Base-by-base conservation (phyloP, 2,329 filamentous ascomycete species). In the Chaetomium olivaceum region DNA sequence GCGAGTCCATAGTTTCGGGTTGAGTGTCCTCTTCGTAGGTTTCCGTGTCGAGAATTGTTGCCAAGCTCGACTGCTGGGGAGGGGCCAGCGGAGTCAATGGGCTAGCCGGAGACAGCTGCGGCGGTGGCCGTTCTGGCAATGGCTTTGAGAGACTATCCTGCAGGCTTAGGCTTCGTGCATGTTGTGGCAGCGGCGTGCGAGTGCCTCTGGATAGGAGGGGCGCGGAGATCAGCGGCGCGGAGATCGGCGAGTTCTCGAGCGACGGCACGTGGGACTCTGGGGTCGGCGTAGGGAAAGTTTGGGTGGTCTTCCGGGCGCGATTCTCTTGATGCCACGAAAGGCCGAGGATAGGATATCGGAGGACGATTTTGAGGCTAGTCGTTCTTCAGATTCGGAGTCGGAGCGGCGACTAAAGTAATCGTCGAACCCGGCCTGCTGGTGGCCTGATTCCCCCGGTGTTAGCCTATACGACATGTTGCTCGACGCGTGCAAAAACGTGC, bases 141-240 rank as follows among this genome's bases (percentile, higher is more conserved):
- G 85, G 85, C 74, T 87, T 87, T 71, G 81, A 80, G 68, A 87
- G 83, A 71, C 84, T 87, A 65, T 83, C 78, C 72, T 85, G 83
- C 58, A 87, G 75, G 69, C 81, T 87, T 74, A 85, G 67, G 70
- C 80, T 83, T 69, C 82, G 79, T 65, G 77, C 84, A 86, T 87
- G 83, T 76, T 83, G 78, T 43, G 67, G 31, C 43, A 72, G 68
- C 9, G 67, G 66, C 33, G 70, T 69, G 23, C 67, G 58, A 6
- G 70, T 66, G 48, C 70, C 65, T 55, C 69, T 69, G 21, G 56
- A 36, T 16, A 67, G 63, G 19, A 74, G 68, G 31, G 75, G 73
- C 19, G 73, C 71, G 7, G 77, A 76, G 39, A 70, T 66, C 12
- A 71, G 68, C 23, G 73, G 73, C n/a, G 73, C 71, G 6, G 77